These are phyloP conservation scores for Cladosporium sp. DNA, from an alignment of 2,329 filamentous ascomycete species.

Conservation along the genomic window DNA sequence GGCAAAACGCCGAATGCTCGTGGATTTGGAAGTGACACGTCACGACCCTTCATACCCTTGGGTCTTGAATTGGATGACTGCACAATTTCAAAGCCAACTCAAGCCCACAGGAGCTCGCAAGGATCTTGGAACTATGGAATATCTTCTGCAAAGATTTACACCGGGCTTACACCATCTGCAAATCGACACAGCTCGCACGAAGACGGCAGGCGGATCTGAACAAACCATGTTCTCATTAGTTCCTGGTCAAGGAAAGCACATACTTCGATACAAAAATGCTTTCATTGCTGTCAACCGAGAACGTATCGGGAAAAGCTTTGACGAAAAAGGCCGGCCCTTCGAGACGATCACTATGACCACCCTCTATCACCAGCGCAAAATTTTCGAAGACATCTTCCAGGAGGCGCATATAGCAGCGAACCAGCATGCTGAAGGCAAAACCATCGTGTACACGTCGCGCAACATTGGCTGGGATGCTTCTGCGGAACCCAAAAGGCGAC, in stretches of 20 bases:
- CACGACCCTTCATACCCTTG: slow-evolving; percentile 91
- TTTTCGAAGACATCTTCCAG: slow-evolving; percentile 85
- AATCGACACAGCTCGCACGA: slow-evolving; percentile 60
- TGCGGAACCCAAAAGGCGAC: slow-evolving; percentile 78
- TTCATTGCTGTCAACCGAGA: slow-evolving; percentile 85
- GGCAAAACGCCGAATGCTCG: slow-evolving; percentile 78
- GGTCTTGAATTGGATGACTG: slow-evolving; percentile 91
- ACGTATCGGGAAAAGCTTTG: slow-evolving; percentile 72
- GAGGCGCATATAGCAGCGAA: slow-evolving; percentile 80
- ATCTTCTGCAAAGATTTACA: slow-evolving; percentile 54
- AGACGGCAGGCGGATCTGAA: slow-evolving; percentile 62
- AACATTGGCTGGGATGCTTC: slow-evolving; percentile 81
- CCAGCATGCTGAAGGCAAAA: slow-evolving; percentile 84
- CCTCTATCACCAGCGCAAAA: slow-evolving; percentile 78
- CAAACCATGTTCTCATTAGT: slow-evolving; percentile 82
- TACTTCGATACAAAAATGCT: slow-evolving; percentile 79
- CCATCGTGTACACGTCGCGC: slow-evolving; percentile 80
- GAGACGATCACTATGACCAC: slow-evolving; percentile 92
- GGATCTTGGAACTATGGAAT: slow-evolving; percentile 45
- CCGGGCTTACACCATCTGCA: slow-evolving; percentile 61
- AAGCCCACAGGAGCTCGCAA: slow-evolving; percentile 33
- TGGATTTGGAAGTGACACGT: slow-evolving; percentile 92
- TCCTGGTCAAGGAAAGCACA: slow-evolving; percentile 83
- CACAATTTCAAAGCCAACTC: slow-evolving; percentile 39
- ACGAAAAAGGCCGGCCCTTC: slow-evolving; percentile 83